Evolutionary conservation across 2,329 filamentous ascomycete genomes (phyloP).

Genomic region (Neofusicoccum kwambonambiense): DNA sequence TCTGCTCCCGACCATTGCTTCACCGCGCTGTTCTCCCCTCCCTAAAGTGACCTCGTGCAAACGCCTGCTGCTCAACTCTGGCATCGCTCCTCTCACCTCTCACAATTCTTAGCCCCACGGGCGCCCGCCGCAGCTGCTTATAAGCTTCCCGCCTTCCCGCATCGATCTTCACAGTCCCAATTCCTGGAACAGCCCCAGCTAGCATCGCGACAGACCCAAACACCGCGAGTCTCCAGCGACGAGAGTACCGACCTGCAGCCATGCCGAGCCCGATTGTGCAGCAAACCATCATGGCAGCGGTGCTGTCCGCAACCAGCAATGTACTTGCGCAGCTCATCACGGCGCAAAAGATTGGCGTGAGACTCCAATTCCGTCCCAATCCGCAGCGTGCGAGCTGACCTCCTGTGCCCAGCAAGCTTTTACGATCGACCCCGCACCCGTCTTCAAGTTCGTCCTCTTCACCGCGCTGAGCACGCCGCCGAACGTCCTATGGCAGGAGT

Average conservation of each 20-base stretch:
- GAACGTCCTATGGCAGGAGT: conserved; percentile 84
- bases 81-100: too few relatives aligned
- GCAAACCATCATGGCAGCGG: conserved; percentile 58
- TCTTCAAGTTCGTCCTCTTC: conserved; percentile 77
- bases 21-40: background rate
- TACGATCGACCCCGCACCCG: conserved; percentile 62
- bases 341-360: conserved; percentile 60
- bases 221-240: background rate
- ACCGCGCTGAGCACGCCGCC: conserved; percentile 71
- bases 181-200: too few relatives aligned
- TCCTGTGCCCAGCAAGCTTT: conserved; percentile 52
- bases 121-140: too few relatives aligned
- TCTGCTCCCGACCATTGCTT: background rate
- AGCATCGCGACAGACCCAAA: too few relatives aligned
- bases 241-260: background rate
- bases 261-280: conserved; percentile 11
- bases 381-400: conserved; percentile 9
- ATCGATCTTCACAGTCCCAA: too few relatives aligned
- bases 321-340: conserved; percentile 70
- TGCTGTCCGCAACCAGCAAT: conserved; percentile 67
- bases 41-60: background rate
- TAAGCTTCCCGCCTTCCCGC: too few relatives aligned
- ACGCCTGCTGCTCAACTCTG: too few relatives aligned
- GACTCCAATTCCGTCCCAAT: conserved; percentile 21
- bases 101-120: too few relatives aligned